These are phyloP conservation scores for Podospora sp. DNA, from an alignment of 495 filamentous ascomycete genomes.

Conservation along the genomic window DNA sequence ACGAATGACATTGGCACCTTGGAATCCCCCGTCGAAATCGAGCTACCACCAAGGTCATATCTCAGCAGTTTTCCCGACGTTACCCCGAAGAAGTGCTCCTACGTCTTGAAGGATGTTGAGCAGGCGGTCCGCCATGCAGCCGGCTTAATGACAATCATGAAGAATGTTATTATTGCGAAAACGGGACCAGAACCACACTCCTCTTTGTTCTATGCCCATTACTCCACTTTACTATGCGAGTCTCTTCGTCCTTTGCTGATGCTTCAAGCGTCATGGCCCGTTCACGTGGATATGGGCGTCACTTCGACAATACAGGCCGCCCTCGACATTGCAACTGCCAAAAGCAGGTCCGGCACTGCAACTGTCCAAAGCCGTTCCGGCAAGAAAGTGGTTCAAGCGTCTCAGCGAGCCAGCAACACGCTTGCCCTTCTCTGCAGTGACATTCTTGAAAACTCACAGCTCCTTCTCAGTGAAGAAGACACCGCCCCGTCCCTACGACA, in stretches of 20 bases:
- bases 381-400: constrained; percentile 27
- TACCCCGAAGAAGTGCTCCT: constrained; percentile 23
- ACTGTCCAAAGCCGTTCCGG: constrained; percentile 12
- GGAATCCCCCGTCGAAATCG: constrained; percentile 16
- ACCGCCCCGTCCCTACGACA: constrained; percentile 15
- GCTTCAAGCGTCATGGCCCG: constrained; percentile 32
- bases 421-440: constrained; percentile 40
- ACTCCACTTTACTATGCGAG: constrained; percentile 43
- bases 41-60: constrained; percentile 30
- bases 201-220: constrained; percentile 26
- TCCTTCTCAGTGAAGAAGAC: constrained; percentile 29
- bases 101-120: constrained; percentile 23
- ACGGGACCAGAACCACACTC: constrained; percentile 9
- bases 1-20: not conserved
- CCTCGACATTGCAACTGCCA: constrained; percentile 30
- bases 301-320: constrained; percentile 31
- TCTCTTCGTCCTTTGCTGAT: constrained; percentile 34
- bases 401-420: constrained; percentile 36
- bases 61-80: constrained; percentile 20
- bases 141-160: constrained; percentile 30
- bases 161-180: constrained; percentile 9
- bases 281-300: constrained; percentile 27
- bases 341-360: constrained; percentile 20
- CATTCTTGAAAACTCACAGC: constrained; percentile 21
- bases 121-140: constrained; percentile 34